A percentile compares a stretch with the other conserved stretches of the same genome.
phyloP scores from a whole-genome alignment of 2,329 filamentous ascomycete species.

The Aspergillus eucalypticola region DNA sequence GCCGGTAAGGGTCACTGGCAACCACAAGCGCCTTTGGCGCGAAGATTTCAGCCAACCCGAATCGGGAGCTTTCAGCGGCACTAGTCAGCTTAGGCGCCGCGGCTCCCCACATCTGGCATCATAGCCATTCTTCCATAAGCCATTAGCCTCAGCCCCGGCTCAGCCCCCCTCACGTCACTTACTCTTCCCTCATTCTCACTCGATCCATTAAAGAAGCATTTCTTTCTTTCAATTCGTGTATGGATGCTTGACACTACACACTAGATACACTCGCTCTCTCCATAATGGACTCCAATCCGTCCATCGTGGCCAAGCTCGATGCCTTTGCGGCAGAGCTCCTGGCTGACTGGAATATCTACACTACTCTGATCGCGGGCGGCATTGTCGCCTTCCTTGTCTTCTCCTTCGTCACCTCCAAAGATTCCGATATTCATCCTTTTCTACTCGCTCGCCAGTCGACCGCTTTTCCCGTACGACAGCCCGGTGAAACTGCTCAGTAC shows the following conservation, averaged over 20 bases:
- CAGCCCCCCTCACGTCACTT: conserved; percentile 1
- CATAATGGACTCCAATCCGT: conserved; percentile 48
- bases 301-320: conserved; percentile 68
- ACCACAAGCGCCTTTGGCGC: conserved; percentile 26
- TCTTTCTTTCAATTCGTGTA: neutral
- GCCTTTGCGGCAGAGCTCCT: conserved; percentile 67
- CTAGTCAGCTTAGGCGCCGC: conserved; percentile 4
- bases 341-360: conserved; percentile 79
- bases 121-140: neutral
- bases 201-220: neutral
- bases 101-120: conserved; percentile 20
- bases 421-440: conserved; percentile 90
- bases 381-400: conserved; percentile 70
- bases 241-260: neutral
- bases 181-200: neutral
- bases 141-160: neutral
- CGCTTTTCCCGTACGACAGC: conserved; percentile 74
- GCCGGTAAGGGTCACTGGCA: conserved; percentile 13
- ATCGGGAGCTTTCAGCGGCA: conserved; percentile 9
- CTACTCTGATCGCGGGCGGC: conserved; percentile 68
- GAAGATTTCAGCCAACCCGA: conserved; percentile 17
- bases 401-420: conserved; percentile 68
- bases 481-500: conserved; percentile 82
- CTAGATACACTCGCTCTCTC: conserved; percentile 2
- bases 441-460: conserved; percentile 82